These are phyloP conservation scores for Ampelomyces quisqualis DNA, from an alignment of 2,329 filamentous ascomycete species.

Conservation along the genomic window DNA sequence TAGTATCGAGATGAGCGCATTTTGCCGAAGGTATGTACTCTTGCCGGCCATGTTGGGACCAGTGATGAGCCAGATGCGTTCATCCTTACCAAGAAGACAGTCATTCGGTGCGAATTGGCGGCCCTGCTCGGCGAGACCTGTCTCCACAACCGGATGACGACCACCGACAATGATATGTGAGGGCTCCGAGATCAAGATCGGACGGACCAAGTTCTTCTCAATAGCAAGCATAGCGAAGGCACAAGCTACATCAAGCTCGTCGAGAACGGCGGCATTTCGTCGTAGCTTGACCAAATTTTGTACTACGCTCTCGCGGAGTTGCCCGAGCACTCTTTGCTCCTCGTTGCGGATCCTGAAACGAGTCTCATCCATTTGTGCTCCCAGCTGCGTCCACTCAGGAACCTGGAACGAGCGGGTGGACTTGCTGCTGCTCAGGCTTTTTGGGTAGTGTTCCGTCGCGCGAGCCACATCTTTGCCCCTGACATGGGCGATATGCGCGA, in stretches of 20 bases:
- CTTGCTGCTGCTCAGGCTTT: slow-evolving; percentile 73
- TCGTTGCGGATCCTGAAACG: slow-evolving; percentile 78
- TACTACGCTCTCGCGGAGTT: slow-evolving; percentile 74
- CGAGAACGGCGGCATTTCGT: slow-evolving; percentile 85
- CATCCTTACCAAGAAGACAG: slow-evolving; percentile 76
- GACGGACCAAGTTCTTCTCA: slow-evolving; percentile 72
- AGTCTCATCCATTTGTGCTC: slow-evolving; percentile 73
- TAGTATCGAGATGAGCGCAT: slow-evolving; percentile 89
- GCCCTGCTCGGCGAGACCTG: slow-evolving; percentile 75
- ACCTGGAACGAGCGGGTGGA: slow-evolving; percentile 83
- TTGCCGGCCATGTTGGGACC: slow-evolving; percentile 99
- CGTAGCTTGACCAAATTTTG: slow-evolving; percentile 80
- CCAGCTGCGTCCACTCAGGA: slow-evolving; percentile 79
- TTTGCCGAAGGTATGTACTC: slow-evolving; percentile 92
- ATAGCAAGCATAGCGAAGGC: slow-evolving; percentile 78
- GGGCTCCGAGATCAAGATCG: slow-evolving; percentile 64
- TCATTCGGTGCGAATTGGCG: slow-evolving; percentile 83
- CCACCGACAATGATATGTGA: slow-evolving; percentile 79
- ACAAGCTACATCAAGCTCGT: slow-evolving; percentile 87
- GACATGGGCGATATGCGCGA: slow-evolving; percentile 89
- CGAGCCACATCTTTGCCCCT: slow-evolving; percentile 68
- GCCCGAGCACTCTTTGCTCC: slow-evolving; percentile 76
- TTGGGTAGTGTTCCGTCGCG: slow-evolving; percentile 43
- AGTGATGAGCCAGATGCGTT: slow-evolving; percentile 67
- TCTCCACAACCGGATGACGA: slow-evolving; percentile 88